Evolutionary conservation across 2,329 filamentous ascomycete species (phyloP).

Genomic region (Aspergillus novofumigatus): DNA sequence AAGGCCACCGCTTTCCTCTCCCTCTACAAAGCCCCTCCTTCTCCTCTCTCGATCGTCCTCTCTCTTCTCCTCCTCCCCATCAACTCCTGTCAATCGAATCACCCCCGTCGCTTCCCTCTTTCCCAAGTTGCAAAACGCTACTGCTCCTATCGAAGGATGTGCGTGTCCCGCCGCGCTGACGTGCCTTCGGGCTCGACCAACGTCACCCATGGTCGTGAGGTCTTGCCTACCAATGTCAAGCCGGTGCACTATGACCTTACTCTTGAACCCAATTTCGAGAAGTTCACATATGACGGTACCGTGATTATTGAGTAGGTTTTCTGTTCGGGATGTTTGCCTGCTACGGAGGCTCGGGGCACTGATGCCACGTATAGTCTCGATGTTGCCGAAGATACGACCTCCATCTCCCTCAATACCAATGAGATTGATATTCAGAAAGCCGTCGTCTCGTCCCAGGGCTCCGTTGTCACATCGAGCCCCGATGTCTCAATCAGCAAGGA

Average conservation of each 20-base stretch:
- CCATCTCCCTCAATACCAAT: constrained; percentile 80
- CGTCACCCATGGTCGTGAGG: constrained; percentile 67
- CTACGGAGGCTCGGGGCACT: neutral
- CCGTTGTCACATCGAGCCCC: constrained; percentile 57
- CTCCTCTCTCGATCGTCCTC: constrained; percentile 20
- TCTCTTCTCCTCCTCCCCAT: constrained; percentile 21
- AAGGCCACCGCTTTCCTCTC: constrained; percentile 31
- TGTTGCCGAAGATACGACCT: constrained; percentile 76
- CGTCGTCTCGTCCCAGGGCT: constrained; percentile 59
- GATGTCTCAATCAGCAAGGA: constrained; percentile 70
- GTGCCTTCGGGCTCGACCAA: constrained; percentile 53
- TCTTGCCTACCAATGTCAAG: constrained; percentile 86
- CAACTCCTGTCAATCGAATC: constrained; percentile 16
- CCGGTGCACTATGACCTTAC: constrained; percentile 89
- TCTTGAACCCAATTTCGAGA: constrained; percentile 84
- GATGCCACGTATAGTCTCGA: constrained; percentile 55
- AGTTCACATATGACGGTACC: constrained; percentile 79
- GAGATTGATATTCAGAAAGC: constrained; percentile 79
- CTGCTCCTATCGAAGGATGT: constrained; percentile 73
- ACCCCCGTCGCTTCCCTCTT: constrained; percentile 23
- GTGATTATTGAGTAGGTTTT: constrained; percentile 69
- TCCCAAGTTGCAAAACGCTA: constrained; percentile 46
- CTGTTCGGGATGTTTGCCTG: neutral
- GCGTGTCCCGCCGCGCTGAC: constrained; percentile 63
- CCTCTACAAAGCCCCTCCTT: constrained; percentile 22